Conservation (phyloP, 768 basidiomycete species). For the Ramaria rubella region DNA sequence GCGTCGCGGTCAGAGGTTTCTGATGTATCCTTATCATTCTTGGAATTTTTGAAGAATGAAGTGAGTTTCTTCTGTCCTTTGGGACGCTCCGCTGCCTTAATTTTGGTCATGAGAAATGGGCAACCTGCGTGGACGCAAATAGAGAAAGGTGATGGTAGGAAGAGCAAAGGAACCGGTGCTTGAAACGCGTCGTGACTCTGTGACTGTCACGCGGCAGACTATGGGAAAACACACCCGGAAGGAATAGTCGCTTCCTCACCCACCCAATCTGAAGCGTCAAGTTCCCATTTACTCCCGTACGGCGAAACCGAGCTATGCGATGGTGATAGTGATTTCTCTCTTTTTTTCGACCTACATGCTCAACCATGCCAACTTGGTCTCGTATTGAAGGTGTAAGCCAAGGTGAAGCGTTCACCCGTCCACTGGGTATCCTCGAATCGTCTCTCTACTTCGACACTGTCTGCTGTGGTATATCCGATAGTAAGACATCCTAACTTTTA, state of each 20-base stretch:
- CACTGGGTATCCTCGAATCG: background rate
- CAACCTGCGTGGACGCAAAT: conserved; percentile 9
- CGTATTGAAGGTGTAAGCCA: conserved; percentile 1
- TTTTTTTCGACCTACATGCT: too few relatives aligned
- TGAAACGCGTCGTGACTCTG: too few relatives aligned
- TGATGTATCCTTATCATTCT: conserved; percentile 25
- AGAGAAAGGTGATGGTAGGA: too few relatives aligned
- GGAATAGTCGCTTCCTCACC: too few relatives aligned
- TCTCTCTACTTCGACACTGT: background rate
- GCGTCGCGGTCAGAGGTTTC: conserved; percentile 17
- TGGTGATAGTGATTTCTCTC: too few relatives aligned
- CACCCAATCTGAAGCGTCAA: too few relatives aligned
- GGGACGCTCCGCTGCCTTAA: conserved; percentile 29
- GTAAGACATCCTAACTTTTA: background rate
- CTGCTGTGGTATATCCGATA: background rate
- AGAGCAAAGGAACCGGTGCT: too few relatives aligned
- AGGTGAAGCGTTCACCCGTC: background rate
- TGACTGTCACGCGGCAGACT: too few relatives aligned
- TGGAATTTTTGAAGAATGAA: conserved; percentile 15
- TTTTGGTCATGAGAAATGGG: conserved; percentile 48
- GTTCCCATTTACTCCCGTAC: too few relatives aligned
- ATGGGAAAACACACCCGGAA: too few relatives aligned
- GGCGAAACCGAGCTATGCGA: too few relatives aligned
- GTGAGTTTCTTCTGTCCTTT: conserved; percentile 16
- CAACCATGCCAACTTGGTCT: background rate